Evolutionary conservation across 768 basidiomycete species (phyloP), one percentile per base, ranked within the genome.

Genomic region (Rhizopogon vesiculosus): DNA sequence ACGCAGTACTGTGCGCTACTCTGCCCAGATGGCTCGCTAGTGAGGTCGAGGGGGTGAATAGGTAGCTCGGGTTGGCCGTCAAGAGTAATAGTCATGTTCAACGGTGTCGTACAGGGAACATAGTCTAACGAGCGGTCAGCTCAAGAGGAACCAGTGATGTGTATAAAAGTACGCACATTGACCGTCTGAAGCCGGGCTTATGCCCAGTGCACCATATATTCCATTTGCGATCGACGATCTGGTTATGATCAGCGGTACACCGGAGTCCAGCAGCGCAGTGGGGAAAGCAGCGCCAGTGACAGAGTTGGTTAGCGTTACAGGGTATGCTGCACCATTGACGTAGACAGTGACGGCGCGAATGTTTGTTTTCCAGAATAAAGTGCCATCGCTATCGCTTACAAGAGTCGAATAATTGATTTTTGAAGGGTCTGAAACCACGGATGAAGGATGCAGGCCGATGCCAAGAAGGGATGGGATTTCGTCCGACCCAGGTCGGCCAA

Each of bases 1-100:
- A 79, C 69, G 71, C 89, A 91, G 60, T 61, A 61, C 6, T 73
- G 67, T 6, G 80, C 70, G 9, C 67, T 62, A 25, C 79, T 75
- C 53, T 77, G 73, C 8, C 69, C 61, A 0, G 70, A 64, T 0
- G 85, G 79, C 50, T 78, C 69, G 0, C 74, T 63, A 5, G 87
- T 84, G 7, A 92, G 73, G 65, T 92, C 89, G 51, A 92, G 83
- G 0, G 89, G 91, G 61, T 92, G 90, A 2, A 91, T 62, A 0
- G 87, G 69, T 25, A 89, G 75, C 43, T 78, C 78, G 0, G 74
- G 64, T 45, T 81, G 82, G 59, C 74, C 72, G 64, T 85, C 81
- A 41, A 91, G 71, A 2, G 83, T 83, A 56, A 92, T 76, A 4
- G 84, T 82, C 55, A 91, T 73, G 66, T 91, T 91, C 33, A 92